phyloP scores from a whole-genome alignment of 2,329 filamentous ascomycete species.

The Celoporthe dispersa region DNA sequence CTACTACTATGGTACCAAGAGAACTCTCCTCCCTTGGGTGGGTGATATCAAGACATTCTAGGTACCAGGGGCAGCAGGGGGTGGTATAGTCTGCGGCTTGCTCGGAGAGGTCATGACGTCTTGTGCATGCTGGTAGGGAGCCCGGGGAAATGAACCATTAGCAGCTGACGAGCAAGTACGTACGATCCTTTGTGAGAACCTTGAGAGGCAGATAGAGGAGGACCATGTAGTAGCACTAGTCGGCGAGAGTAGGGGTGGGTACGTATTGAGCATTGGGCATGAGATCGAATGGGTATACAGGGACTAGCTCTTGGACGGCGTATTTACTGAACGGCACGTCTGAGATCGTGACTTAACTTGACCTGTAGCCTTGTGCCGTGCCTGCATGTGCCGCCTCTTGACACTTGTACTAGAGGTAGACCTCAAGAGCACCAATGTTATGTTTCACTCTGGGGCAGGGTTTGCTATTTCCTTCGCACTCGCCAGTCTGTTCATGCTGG shows the following conservation, averaged over 20 bases:
- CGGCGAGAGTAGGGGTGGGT: neutral
- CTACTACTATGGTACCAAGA: neutral
- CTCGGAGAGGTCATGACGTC: slow-evolving; percentile 26
- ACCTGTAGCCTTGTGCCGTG: slow-evolving; percentile 11
- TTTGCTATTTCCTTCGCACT: neutral
- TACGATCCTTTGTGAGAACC: neutral
- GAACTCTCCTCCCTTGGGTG: slow-evolving; percentile 2
- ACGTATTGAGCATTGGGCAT: neutral
- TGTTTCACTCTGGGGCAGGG: neutral
- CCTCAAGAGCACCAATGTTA: neutral
- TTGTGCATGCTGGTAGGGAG: neutral
- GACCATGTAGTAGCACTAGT: slow-evolving; percentile 17
- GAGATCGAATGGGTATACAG: neutral
- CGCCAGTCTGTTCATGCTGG: too few species aligned
- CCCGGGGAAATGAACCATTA: neutral
- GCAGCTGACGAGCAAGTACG: neutral
- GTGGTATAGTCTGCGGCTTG: neutral
- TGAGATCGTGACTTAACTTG: neutral
- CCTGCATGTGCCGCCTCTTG: slow-evolving; percentile 11
- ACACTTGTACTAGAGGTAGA: neutral
- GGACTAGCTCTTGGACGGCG: neutral
- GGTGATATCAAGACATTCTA: neutral
- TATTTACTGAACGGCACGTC: neutral
- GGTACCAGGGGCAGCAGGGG: neutral
- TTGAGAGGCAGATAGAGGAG: neutral